Evolutionary conservation across 2,329 filamentous ascomycete genomes (phyloP), one percentile per base, ranked within the genome.

Genomic region (Aureobasidium sp.): DNA sequence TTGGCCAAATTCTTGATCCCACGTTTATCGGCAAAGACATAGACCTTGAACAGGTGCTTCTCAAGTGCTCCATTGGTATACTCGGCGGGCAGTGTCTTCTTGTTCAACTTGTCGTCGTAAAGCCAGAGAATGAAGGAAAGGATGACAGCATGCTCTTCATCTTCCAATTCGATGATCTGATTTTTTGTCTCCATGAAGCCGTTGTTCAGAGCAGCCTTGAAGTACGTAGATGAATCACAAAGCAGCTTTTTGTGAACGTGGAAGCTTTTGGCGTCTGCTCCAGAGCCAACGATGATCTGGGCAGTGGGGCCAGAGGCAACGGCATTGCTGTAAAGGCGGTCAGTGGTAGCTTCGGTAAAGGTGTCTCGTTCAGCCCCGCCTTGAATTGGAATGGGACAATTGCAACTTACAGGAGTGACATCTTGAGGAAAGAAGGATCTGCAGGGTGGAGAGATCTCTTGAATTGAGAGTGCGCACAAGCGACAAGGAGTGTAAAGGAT

Each of bases 1-100:
- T 58, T 58, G 18, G 27, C 20, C 1, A 58, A 15, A 10, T 33
- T 11, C 1, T 5, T 1, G 40, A 58, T 45, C 27, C 55, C 55
- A 10, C 55, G 55, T 45, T 45, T 58, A 18, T 58, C 55, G 1
- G 55, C 55, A 15, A 58, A 58, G 20, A 47, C 23, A 20, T 58
- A 58, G 40, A 58, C 40, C 11, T 36, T 16, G 40, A 36, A 27
- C 15, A 58, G 29, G 11, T 58, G 27, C 3, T 18, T 13, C 16
- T 58, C 20, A 16, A 13, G 3, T 16, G 38, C 8, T 40, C 38
- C 38, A 8, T 31, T 11, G 5, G 8, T 5, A 20, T 7, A 8
- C 18, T 27, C 15, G 20, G 47, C 11, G n/a, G 47, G 47, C 7
- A 31, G 25, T 31, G 47, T 20, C 2, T 20, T 9, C 7, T 10